phyloP scores from a whole-genome alignment of 305 asterid genomes.

The Monarda citriodora region DNA sequence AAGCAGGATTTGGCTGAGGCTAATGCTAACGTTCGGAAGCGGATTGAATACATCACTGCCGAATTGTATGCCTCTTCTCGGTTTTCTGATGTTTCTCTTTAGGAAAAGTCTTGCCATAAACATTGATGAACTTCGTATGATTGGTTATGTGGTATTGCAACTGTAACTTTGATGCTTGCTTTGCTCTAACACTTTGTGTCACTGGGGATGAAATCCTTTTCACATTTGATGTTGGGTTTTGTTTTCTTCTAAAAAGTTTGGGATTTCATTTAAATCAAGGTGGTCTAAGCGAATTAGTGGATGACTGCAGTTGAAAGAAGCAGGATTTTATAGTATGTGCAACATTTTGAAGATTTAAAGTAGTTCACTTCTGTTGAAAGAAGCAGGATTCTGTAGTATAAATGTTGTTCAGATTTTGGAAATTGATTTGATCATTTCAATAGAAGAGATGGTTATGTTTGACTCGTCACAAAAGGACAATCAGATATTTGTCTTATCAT shows the following conservation, averaged over 20 bases:
- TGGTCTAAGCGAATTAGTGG: not conserved
- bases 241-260: not conserved
- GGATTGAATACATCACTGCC: constrained; percentile 93
- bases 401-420: too few relatives aligned
- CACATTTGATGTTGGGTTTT: not conserved
- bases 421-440: too few relatives aligned
- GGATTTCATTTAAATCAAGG: not conserved
- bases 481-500: not conserved
- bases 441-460: too few relatives aligned
- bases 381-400: not conserved
- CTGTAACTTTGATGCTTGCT: not conserved
- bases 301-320: not conserved
- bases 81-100: constrained; percentile 9
- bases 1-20: constrained; percentile 99
- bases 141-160: not conserved
- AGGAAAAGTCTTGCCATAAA: not conserved
- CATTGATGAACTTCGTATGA: constrained; percentile 1
- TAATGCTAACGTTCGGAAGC: constrained; percentile 91
- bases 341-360: not conserved
- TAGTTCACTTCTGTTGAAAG: not conserved
- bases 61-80: constrained; percentile 60
- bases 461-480: too few relatives aligned
- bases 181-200: not conserved
- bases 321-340: too few relatives aligned
- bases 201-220: not conserved